These are phyloP conservation scores for Sclerotinia minor DNA, from an alignment of 2,329 filamentous ascomycete genomes.

Conservation along the genomic window DNA sequence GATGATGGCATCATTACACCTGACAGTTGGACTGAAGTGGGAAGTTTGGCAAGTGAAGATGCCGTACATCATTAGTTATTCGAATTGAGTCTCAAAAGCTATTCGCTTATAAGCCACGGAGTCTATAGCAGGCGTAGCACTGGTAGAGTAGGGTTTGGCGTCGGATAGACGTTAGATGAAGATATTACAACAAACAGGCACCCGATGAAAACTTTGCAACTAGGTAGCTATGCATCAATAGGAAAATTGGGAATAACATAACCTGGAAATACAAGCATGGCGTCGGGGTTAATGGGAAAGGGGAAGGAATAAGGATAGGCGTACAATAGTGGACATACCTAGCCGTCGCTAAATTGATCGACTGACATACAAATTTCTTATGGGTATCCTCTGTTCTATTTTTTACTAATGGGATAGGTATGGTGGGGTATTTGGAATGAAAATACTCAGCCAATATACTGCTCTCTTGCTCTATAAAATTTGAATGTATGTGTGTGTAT, in stretches of 20 bases:
- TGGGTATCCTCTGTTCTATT: too few relatives aligned
- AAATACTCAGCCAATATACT: not conserved
- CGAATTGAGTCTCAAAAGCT: constrained; percentile 20
- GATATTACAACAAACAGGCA: not conserved
- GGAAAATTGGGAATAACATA: not conserved
- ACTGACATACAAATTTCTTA: not conserved
- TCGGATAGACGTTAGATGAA: not conserved
- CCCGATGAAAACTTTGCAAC: not conserved
- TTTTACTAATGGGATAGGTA: not conserved
- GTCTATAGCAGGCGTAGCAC: constrained; percentile 1
- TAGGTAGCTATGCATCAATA: constrained; percentile 4
- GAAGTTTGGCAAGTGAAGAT: constrained; percentile 56
- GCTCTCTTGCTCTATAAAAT: not conserved
- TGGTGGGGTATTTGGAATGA: not conserved
- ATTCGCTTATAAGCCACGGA: not conserved
- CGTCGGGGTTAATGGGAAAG: not conserved
- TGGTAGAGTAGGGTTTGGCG: not conserved
- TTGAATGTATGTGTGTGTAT: not conserved
- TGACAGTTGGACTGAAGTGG: constrained; percentile 64
- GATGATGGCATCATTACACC: constrained; percentile 61
- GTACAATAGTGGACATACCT: constrained; percentile 4
- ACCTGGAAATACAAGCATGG: constrained; percentile 5
- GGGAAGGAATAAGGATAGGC: not conserved
- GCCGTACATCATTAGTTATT: constrained; percentile 36
- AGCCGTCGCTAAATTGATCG: constrained; percentile 14